Evolutionary conservation across 805 yeast species (phyloP).

Genomic region (Schwanniomyces sp.): DNA sequence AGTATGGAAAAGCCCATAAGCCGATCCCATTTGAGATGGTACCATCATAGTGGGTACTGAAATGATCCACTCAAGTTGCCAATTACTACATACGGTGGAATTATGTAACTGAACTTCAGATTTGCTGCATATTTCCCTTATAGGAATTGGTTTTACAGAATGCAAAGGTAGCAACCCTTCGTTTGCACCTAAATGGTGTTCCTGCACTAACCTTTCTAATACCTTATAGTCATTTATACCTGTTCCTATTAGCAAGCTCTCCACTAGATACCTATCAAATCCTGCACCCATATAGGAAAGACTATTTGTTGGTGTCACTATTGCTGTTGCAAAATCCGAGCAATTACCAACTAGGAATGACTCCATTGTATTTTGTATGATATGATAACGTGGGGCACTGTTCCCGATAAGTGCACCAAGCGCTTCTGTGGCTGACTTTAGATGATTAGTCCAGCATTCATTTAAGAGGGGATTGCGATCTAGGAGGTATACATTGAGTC

Average conservation of each 20-base stretch:
- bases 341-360: neutral
- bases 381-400: neutral
- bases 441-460: neutral
- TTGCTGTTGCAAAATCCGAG: conserved; percentile 8
- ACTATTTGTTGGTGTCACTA: conserved; percentile 24
- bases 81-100: conserved; percentile 7
- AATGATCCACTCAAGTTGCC: conserved; percentile 8
- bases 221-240: conserved; percentile 6
- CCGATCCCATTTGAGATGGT: conserved; percentile 13
- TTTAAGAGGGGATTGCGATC: neutral
- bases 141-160: conserved; percentile 10
- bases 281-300: conserved; percentile 28
- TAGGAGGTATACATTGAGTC: neutral
- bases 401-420: neutral
- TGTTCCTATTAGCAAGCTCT: conserved; percentile 10
- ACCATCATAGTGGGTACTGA: conserved; percentile 25
- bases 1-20: conserved; percentile 14
- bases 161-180: conserved; percentile 19
- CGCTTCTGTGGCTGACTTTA: neutral
- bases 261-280: conserved; percentile 20
- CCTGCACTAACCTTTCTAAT: conserved; percentile 16
- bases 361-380: neutral
- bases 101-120: conserved; percentile 4
- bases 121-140: conserved; percentile 5
- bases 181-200: conserved; percentile 9